These are phyloP conservation scores for Phialophora tarda DNA, from an alignment of 2,329 filamentous ascomycete species.

Conservation along the genomic window DNA sequence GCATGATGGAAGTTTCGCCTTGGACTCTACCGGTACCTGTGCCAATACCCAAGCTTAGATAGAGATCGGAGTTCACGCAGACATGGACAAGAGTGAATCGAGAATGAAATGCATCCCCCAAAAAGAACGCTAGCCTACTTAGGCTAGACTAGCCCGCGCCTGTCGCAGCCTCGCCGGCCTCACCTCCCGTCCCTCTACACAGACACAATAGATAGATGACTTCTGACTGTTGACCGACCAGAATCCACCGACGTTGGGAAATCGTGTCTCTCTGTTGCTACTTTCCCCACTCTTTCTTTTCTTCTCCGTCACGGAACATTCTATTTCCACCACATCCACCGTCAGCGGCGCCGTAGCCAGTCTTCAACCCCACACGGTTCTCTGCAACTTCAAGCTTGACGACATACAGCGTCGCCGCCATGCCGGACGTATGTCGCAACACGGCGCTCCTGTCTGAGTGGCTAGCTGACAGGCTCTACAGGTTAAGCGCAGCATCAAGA, in stretches of 20 bases:
- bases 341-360: constrained; percentile 1
- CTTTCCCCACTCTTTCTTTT: neutral
- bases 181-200: neutral
- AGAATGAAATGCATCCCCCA: neutral
- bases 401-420: constrained; percentile 21
- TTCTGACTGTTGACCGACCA: neutral
- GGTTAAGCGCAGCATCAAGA: constrained; percentile 85
- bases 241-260: neutral
- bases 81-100: constrained; percentile 13
- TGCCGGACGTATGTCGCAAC: constrained; percentile 36
- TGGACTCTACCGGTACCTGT: constrained; percentile 10
- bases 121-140: neutral
- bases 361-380: constrained; percentile 8
- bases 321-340: neutral
- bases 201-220: neutral
- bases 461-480: constrained; percentile 43
- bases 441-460: neutral
- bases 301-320: neutral
- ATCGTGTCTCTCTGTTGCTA: neutral
- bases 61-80: constrained; percentile 10
- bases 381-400: neutral
- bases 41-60: constrained; percentile 20
- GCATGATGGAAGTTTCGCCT: neutral
- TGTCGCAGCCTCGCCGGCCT: neutral
- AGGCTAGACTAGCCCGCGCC: neutral